Base-by-base conservation (phyloP, 2,329 filamentous ascomycete species). In the Apiospora phragmitis region DNA sequence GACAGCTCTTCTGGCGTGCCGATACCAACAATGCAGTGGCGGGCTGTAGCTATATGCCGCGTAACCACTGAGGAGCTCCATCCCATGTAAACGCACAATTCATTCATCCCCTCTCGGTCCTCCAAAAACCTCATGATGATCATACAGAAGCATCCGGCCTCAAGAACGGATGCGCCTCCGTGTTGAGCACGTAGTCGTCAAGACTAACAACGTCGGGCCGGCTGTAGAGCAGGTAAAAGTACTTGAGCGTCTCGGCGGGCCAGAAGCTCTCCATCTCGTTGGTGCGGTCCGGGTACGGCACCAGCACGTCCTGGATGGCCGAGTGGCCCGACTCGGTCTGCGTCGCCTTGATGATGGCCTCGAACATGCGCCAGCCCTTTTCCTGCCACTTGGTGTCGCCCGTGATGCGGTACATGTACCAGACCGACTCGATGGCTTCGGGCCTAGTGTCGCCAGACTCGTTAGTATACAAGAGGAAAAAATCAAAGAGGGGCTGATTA, bases 231-330 rank as follows among this genome's bases (percentile, higher is more conserved):
- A 97, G 81, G 79, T 94, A 97, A 75, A 96, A 97, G 79, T 97
- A 97, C 85, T 97, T 98, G 75, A 97, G 84, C 51, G 94, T 97
- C 85, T 97, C 94, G 4, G 93, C 93, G 72, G 94, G 85, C 93
- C 94, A 97, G 81, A 97, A 97, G 77, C 92, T 95, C 83, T 97
- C 92, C 93, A 95, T 95, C 75, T 86, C 85, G 79, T 94, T 89
- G 49, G 81, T 79, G 69, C 86, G 82, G 12, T 76, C 76, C 0
- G 85, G 81, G 24, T 85, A 79, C 1, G 80, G 71, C 7, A 73
- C 70, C 32, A 86, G 81, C 16, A 95, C 91, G 76, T 93, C 89
- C 66, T 85, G 81, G 69, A 96, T 89, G 47, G 92, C 93, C 14
- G 89, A 91, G 81, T 94, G 90, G 11, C 90, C 94, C 67, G 87